Base-by-base conservation (phyloP, 73 alveolate species). In the Paramecium caudatum region DNA sequence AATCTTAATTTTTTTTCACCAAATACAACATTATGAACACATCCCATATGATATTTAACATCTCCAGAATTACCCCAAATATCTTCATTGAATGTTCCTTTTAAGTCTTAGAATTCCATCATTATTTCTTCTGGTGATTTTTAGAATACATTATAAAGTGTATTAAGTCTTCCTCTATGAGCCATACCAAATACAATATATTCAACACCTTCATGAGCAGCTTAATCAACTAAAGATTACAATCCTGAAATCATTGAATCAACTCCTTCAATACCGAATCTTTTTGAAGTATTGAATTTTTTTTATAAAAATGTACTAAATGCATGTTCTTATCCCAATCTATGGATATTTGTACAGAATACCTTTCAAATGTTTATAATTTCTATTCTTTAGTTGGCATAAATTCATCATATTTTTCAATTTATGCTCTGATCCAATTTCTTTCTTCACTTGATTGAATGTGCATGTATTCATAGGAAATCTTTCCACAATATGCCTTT, bases 91-190 rank as follows among this genome's bases (percentile, higher is more conserved):
- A 5, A 36, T 17, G 37, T 50, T 27, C 61, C 70, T 25, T 61
- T 86, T 7, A 86, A 23, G 43, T 86, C 93, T 43, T 86, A 43
- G 65, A 86, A 86, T 63, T 86, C 93, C 12, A 78, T 90, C 86
- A 96, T 93, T 45, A 96, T 94, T 25, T 84, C 91, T 32, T 92
- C 95, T 0, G 94, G 80, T 32, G 98, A 96, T 92, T 94, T 96
- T 69, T 95, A 91, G 90, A 94, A 94, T 0, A 97, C 98, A 78
- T 91, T 94, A 62, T 97, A 95, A 27, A 97, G 94, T 3, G 97
- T 97, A 90, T 97, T 97, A 61, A 97, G 93, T 86, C 99, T 94
- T 25, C 99, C 99, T 94, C 99, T 96, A 91, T 97, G 99, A 8
- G 99, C 99, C 99, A 97, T 97, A 39, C 99, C 99, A 78, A 97